phyloP scores from a whole-genome alignment of 345 rosid genomes.

The Mangifera indica region DNA sequence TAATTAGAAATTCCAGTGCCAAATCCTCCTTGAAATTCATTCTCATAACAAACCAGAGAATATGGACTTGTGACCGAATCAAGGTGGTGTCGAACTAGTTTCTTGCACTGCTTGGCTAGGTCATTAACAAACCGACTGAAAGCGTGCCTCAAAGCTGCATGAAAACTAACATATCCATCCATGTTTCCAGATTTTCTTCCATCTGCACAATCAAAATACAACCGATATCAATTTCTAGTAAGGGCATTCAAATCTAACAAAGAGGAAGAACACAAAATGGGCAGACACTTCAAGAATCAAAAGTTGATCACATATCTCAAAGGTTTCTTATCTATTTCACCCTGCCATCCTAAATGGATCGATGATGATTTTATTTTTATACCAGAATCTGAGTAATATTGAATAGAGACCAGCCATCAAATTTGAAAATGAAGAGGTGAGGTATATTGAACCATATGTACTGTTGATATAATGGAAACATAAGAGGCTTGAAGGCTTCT shows the following conservation, averaged over 20 bases:
- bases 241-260: not conserved
- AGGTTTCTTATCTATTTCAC: not conserved
- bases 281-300: not conserved
- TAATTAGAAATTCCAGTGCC: slow-evolving; percentile 41
- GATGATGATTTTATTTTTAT: not conserved
- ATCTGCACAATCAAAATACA: slow-evolving; percentile 44
- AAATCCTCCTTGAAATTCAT: slow-evolving; percentile 59
- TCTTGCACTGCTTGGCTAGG: slow-evolving; percentile 86
- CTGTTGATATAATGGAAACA: not conserved
- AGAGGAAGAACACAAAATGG: not conserved
- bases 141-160: slow-evolving; percentile 77
- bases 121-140: slow-evolving; percentile 70
- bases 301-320: not conserved
- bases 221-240: not conserved
- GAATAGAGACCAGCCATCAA: not conserved
- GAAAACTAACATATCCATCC: slow-evolving; percentile 89
- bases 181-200: slow-evolving; percentile 62
- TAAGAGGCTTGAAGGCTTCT: slow-evolving; percentile 31
- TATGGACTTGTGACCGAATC: slow-evolving; percentile 96
- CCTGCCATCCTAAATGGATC: not conserved
- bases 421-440: not conserved
- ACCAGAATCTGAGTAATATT: not conserved
- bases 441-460: not conserved
- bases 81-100: slow-evolving; percentile 84
- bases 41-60: slow-evolving; percentile 88